Conservation (phyloP, 225 moss, liverwort and hornwort genomes). For the Physcomitrium patens region DNA sequence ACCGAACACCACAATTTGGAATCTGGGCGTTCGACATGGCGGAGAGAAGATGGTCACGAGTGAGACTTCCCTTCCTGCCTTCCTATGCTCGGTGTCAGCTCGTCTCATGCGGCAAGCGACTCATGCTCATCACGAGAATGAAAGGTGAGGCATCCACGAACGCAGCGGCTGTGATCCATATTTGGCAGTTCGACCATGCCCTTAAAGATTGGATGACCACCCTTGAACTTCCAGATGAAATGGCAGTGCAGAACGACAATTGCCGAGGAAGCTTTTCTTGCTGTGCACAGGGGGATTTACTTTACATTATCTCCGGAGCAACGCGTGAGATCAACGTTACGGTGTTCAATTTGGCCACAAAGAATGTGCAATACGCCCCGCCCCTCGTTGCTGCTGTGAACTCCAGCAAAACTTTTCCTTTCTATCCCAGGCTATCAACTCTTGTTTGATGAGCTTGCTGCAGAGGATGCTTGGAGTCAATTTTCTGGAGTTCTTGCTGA, state of each 20-base stretch:
- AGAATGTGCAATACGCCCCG: conserved; percentile 56
- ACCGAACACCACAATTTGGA: conserved; percentile 57
- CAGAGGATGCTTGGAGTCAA: neutral
- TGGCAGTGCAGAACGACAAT: conserved; percentile 61
- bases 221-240: conserved; percentile 56
- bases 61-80: conserved; percentile 48
- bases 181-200: conserved; percentile 55
- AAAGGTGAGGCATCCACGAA: conserved; percentile 53
- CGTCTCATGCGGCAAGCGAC: conserved; percentile 59
- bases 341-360: conserved; percentile 46
- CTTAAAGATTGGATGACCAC: conserved; percentile 59
- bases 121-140: conserved; percentile 59
- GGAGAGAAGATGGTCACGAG: conserved; percentile 46
- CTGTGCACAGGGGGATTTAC: conserved; percentile 53
- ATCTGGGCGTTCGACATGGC: conserved; percentile 58
- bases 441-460: conserved; percentile 39
- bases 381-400: conserved; percentile 53
- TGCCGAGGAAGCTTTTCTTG: conserved; percentile 61
- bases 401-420: conserved; percentile 51
- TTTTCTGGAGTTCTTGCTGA: neutral
- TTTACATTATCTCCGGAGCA: conserved; percentile 55
- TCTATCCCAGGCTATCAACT: conserved; percentile 57
- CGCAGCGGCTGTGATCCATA: conserved; percentile 58
- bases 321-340: conserved; percentile 56
- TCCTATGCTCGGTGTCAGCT: conserved; percentile 53